phyloP scores from a whole-genome alignment of 1,139 yeast species.

The Pneumocystis oryctolagi region DNA sequence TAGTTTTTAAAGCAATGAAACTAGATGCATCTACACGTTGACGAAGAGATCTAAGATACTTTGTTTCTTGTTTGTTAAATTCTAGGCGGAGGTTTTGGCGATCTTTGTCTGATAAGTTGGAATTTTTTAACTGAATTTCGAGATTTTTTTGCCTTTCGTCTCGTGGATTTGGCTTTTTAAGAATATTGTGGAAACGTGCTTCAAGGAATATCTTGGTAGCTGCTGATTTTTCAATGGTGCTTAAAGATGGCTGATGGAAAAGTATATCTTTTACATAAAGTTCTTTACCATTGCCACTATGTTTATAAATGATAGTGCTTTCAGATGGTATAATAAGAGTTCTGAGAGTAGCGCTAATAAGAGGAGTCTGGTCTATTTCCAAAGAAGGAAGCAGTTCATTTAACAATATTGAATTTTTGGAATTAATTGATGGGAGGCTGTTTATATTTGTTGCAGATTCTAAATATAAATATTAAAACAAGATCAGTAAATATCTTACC shows the following conservation, averaged over 20 bases:
- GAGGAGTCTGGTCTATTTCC: neutral
- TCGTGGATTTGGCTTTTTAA: slow-evolving; percentile 8
- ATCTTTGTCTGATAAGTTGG: slow-evolving; percentile 2
- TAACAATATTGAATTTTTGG: neutral
- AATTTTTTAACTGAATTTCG: slow-evolving; percentile 3
- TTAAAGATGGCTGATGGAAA: slow-evolving; percentile 3
- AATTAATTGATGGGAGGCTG: neutral
- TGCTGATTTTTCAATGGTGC: slow-evolving; percentile 9
- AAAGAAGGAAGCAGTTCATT: neutral
- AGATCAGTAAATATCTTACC: neutral
- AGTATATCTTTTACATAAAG: neutral
- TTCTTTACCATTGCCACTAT: neutral
- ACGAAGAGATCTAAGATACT: slow-evolving; percentile 7
- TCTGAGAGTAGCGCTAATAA: neutral
- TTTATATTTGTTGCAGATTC: neutral
- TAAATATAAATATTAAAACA: neutral
- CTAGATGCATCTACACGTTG: slow-evolving; percentile 4
- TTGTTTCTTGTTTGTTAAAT: slow-evolving; percentile 5
- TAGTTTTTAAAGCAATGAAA: slow-evolving; percentile 7
- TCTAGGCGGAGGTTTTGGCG: slow-evolving; percentile 3
- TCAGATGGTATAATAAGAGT: neutral
- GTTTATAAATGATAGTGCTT: neutral
- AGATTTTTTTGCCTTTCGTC: slow-evolving; percentile 4
- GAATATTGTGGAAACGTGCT: slow-evolving; percentile 6
- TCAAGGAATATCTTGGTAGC: slow-evolving; percentile 8